phyloP scores from a whole-genome alignment of 2,329 filamentous ascomycete species.

The Scedosporium minutisporum region DNA sequence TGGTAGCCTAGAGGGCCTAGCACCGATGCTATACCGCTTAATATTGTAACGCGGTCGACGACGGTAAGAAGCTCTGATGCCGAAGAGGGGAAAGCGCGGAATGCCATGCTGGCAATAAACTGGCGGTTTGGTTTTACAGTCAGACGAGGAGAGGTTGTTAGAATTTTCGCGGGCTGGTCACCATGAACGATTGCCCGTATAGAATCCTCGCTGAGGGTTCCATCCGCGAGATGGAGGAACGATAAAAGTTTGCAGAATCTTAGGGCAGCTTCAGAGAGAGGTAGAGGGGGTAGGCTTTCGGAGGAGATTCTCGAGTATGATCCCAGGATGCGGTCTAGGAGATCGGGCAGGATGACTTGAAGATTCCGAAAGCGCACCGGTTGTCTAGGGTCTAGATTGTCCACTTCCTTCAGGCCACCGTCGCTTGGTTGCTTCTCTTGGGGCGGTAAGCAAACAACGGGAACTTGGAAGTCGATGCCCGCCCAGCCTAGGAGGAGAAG shows the following conservation, averaged over 20 bases:
- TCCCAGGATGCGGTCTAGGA: conserved; percentile 64
- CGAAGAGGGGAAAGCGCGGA: conserved; percentile 61
- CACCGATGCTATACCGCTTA: conserved; percentile 83
- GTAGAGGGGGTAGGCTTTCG: conserved; percentile 61
- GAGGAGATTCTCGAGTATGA: conserved; percentile 63
- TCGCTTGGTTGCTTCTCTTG: conserved; percentile 35
- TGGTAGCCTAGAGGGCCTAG: conserved; percentile 69
- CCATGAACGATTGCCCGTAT: conserved; percentile 59
- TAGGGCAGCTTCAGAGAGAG: conserved; percentile 64
- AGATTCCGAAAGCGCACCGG: conserved; percentile 45
- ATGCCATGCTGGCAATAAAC: conserved; percentile 55
- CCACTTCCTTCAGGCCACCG: conserved; percentile 8
- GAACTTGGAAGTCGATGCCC: conserved; percentile 73
- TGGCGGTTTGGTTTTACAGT: conserved; percentile 47
- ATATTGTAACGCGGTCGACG: conserved; percentile 66
- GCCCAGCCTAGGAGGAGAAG: conserved; percentile 78
- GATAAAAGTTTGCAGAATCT: conserved; percentile 63
- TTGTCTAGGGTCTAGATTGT: conserved; percentile 29
- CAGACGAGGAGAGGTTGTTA: conserved; percentile 46
- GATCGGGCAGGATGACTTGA: conserved; percentile 56
- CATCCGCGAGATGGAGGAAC: conserved; percentile 55
- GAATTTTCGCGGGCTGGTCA: conserved; percentile 37
- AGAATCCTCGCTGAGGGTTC: conserved; percentile 49
- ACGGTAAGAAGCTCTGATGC: conserved; percentile 59
- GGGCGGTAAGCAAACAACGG: conserved; percentile 41